phyloP scores from a whole-genome alignment of 192 early-diverging fungal species.

The Backusella mclennaniae region DNA sequence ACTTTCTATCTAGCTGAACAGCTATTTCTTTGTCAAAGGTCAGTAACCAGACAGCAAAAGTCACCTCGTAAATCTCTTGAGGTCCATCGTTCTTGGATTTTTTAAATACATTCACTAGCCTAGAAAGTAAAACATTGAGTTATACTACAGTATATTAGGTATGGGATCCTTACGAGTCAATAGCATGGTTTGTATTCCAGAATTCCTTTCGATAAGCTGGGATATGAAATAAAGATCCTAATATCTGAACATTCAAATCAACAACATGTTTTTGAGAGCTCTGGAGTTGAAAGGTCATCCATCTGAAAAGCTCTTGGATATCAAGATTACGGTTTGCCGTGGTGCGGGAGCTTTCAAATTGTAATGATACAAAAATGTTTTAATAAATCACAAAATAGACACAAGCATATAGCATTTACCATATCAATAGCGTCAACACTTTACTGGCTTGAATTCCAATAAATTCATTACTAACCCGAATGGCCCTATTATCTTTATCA shows the following conservation, averaged over 20 bases:
- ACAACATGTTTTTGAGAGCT: slow-evolving; percentile 53
- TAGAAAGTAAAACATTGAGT: slow-evolving; percentile 10
- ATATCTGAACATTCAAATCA: slow-evolving; percentile 81
- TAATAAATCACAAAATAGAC: background rate
- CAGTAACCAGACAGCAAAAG: slow-evolving; percentile 90
- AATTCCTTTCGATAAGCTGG: slow-evolving; percentile 53
- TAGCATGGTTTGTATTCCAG: slow-evolving; percentile 54
- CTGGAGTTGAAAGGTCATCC: slow-evolving; percentile 67
- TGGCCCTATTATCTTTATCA: slow-evolving; percentile 44
- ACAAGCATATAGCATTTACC: slow-evolving; percentile 36
- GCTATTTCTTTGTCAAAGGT: slow-evolving; percentile 75
- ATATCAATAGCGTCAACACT: slow-evolving; percentile 66
- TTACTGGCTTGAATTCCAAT: slow-evolving; percentile 84
- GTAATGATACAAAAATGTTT: background rate
- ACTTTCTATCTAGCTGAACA: slow-evolving; percentile 67
- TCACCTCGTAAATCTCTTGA: slow-evolving; percentile 93
- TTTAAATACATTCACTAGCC: slow-evolving; percentile 67
- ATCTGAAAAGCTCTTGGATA: slow-evolving; percentile 59
- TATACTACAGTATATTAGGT: slow-evolving; percentile 18
- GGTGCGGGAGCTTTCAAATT: slow-evolving; percentile 19
- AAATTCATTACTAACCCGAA: slow-evolving; percentile 85
- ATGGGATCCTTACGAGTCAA: slow-evolving; percentile 49
- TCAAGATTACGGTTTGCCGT: slow-evolving; percentile 41
- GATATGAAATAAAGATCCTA: slow-evolving; percentile 70
- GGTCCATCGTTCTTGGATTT: slow-evolving; percentile 51